Evolutionary conservation across 164 flowering plant species (phyloP).

Genomic region (Cinnamomum chago): DNA sequence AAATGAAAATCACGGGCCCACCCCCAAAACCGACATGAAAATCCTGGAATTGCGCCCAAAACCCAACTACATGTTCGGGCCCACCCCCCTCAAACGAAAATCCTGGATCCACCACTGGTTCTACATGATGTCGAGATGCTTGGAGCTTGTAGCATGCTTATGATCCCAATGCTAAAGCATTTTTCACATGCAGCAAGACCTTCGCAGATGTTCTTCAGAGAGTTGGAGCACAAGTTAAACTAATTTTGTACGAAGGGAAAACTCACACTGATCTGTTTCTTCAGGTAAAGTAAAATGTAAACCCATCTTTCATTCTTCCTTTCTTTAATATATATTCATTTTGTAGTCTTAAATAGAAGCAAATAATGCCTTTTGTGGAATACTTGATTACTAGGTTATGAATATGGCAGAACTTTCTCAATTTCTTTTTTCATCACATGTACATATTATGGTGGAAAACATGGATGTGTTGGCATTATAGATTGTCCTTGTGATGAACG

Average conservation of each 20-base stretch:
- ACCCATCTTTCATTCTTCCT: neutral
- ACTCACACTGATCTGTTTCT: constrained; percentile 92
- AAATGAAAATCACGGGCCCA: too few species aligned
- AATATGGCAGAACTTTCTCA: too few species aligned
- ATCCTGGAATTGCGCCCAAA: neutral
- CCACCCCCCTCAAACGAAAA: too few species aligned
- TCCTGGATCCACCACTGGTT: too few species aligned
- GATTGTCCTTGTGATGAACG: neutral
- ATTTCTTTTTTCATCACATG: too few species aligned
- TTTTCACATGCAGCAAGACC: constrained; percentile 42
- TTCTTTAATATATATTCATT: too few species aligned
- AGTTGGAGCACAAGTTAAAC: constrained; percentile 61
- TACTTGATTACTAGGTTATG: too few species aligned
- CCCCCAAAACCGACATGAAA: neutral
- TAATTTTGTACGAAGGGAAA: constrained; percentile 72
- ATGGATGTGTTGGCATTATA: neutral
- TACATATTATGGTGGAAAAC: neutral
- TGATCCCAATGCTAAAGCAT: neutral
- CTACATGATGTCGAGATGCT: neutral
- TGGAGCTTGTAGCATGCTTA: neutral
- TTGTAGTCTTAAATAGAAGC: neutral
- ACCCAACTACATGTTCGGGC: too few species aligned
- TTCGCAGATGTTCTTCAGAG: constrained; percentile 57
- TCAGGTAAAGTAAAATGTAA: constrained; percentile 47
- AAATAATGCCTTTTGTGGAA: too few species aligned